phyloP scores from a whole-genome alignment of 1,284 basidiomycete genomes.

The Vanrija humicola region DNA sequence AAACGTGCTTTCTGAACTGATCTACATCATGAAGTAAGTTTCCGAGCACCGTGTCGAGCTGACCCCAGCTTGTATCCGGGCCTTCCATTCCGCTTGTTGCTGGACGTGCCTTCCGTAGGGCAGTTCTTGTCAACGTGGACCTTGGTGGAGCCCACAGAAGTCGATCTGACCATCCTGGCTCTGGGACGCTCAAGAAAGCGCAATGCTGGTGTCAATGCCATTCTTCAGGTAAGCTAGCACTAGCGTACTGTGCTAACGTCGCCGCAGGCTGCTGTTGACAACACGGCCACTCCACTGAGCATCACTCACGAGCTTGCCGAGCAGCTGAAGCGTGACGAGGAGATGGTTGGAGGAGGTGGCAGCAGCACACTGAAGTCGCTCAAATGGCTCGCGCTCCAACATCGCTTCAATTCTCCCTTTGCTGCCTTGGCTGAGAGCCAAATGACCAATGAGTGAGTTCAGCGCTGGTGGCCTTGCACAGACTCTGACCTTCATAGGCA shows the following conservation, averaged over 20 bases:
- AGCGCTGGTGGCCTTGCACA: not conserved
- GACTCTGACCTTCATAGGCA: not conserved
- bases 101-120: conserved; percentile 34
- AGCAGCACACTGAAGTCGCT: conserved; percentile 26
- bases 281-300: conserved; percentile 8
- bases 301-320: conserved; percentile 25
- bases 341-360: conserved; percentile 28
- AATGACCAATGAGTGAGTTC: not conserved
- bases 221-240: conserved; percentile 25
- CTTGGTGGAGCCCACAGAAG: conserved; percentile 31
- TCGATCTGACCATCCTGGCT: conserved; percentile 33
- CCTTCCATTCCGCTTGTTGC: conserved; percentile 29
- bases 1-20: conserved; percentile 29
- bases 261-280: conserved; percentile 10
- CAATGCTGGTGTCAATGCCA: conserved; percentile 21
- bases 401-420: conserved; percentile 30
- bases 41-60: not conserved
- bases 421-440: conserved; percentile 5
- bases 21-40: conserved; percentile 36
- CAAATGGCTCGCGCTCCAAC: conserved; percentile 34
- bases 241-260: not conserved
- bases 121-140: conserved; percentile 29
- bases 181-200: conserved; percentile 13
- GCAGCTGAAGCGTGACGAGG: conserved; percentile 25
- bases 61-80: conserved; percentile 23